Percentiles rank a stretch among this genome's conserved stretches.
Conservation (phyloP, 805 yeast genomes). For the Metschnikowia sp. region DNA sequence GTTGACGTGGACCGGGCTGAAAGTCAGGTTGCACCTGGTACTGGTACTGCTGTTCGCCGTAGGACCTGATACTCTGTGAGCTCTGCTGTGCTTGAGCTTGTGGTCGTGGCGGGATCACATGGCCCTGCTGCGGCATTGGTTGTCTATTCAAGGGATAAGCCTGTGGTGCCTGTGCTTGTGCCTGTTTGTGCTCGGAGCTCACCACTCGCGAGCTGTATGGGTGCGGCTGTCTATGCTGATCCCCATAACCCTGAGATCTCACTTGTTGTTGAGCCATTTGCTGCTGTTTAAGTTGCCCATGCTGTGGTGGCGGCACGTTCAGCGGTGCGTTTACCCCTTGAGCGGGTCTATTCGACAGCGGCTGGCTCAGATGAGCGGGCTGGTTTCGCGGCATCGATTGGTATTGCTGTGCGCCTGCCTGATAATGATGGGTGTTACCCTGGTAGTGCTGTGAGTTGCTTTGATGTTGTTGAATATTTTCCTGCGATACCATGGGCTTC, state of each 20-base stretch:
- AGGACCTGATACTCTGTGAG: slow-evolving; percentile 7
- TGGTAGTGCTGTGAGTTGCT: no score
- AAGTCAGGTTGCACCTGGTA: slow-evolving; percentile 8
- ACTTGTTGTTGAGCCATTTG: slow-evolving; percentile 3
- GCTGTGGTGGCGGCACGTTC: background rate
- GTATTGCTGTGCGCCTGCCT: no score
- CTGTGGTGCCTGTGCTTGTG: background rate
- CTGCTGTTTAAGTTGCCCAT: background rate
- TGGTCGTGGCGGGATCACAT: slow-evolving; percentile 3
- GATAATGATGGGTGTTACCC: no score
- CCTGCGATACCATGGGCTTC: no score
- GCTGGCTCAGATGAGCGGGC: no score
- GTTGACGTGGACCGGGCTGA: slow-evolving; percentile 5
- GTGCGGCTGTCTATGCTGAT: slow-evolving; percentile 1
- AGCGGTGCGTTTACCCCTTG: no score
- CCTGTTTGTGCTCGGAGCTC: slow-evolving; percentile 1
- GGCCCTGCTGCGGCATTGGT: slow-evolving; percentile 2
- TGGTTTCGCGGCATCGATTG: no score
- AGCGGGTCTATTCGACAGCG: no score
- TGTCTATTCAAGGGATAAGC: background rate
- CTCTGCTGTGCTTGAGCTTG: slow-evolving; percentile 3
- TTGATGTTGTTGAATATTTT: no score
- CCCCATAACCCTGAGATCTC: background rate
- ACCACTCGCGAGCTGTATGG: slow-evolving; percentile 1
- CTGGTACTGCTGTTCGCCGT: slow-evolving; percentile 11